Evolutionary conservation across 371 early-diverging fungal species (phyloP), one percentile per base, ranked within the genome.

Genomic region (Rhizopus sp.): DNA sequence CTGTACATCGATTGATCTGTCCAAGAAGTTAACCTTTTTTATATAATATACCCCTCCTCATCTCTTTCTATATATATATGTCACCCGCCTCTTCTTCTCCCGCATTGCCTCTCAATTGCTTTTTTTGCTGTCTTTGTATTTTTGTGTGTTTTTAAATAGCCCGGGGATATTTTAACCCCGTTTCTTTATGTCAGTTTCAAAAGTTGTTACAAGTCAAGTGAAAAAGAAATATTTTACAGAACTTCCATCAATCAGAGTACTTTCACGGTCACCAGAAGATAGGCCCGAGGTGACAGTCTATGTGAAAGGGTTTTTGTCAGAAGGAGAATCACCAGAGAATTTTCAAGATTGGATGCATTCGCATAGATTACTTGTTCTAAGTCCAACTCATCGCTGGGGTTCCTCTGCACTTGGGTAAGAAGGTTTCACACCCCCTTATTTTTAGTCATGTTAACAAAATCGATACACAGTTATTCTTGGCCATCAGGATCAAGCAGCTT

Each of bases 311-410:
- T 62, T 77, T 30, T 39, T 61, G 9, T 62, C 71, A n/a, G 73
- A 77, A 67, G 77, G 77, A 7, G 78, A 78, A 52, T 60, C 70
- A 29, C 73, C 75, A 5, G 78, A 78, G 9, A 73, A 71, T 17
- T 78, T 78, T 64, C 63, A 64, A 49, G 78, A 78, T 46, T 78
- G 78, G 78, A 62, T 78, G 64, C 78, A 78, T 59, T 78, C 78
- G 0, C 78, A 78, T 61, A 66, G 68, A 7, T 51, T 78, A 17
- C 63, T 78, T n/a, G 75, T 69, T 6, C 59, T 78, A 2, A 71
- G 69, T 50, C 61, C 66, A 32, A 23, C 49, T n/a, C 75, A 78
- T 59, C 47, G 50, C 17, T 78, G 78, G 78, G 69, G 61, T n/a
- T 57, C 78, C 12, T 46, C 71, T 8, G 78, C 78, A 29, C 54